These are phyloP conservation scores for Cafeteria roenbergensis DNA, from an alignment of 108 stramenopile species.

Conservation along the genomic window DNA sequence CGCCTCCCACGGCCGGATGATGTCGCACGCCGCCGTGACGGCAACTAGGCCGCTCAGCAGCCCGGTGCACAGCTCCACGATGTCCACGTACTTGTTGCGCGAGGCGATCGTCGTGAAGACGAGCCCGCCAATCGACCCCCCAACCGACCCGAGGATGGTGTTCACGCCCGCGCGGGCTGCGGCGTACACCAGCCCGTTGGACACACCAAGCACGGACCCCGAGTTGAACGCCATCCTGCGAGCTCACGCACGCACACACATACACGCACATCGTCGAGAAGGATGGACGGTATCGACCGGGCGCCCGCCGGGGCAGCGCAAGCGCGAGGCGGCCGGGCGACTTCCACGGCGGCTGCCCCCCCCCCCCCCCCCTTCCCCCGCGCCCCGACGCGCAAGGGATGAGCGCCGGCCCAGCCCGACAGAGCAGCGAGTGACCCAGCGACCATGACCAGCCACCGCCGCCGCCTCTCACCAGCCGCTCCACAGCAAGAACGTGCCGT, in stretches of 20 bases:
- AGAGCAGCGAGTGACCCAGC: too few species aligned
- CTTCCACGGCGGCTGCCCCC: too few species aligned
- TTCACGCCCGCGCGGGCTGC: conserved; percentile 7
- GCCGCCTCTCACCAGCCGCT: conserved; percentile 23
- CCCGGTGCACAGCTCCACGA: background rate
- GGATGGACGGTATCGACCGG: too few species aligned
- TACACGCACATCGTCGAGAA: too few species aligned
- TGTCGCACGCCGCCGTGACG: background rate
- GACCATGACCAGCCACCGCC: too few species aligned
- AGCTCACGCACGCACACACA: too few species aligned
- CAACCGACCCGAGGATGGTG: conserved; percentile 19
- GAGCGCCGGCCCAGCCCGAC: too few species aligned
- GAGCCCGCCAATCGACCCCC: conserved; percentile 1
- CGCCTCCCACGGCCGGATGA: background rate
- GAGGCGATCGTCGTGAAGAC: background rate
- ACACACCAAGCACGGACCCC: conserved; percentile 13
- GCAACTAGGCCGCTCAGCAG: background rate
- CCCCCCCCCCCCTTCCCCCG: too few species aligned
- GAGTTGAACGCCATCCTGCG: conserved; percentile 22
- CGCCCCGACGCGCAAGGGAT: too few species aligned
- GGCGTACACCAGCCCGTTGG: conserved; percentile 8
- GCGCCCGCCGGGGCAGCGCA: too few species aligned
- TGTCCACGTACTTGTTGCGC: background rate
- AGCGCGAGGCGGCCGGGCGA: too few species aligned
- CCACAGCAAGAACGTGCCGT: conserved; percentile 23